A percentile compares a stretch with the other conserved stretches of the same genome.
These are phyloP conservation scores for Coprinopsis cinerea DNA, from an alignment of 768 basidiomycete species.

Conservation along the genomic window DNA sequence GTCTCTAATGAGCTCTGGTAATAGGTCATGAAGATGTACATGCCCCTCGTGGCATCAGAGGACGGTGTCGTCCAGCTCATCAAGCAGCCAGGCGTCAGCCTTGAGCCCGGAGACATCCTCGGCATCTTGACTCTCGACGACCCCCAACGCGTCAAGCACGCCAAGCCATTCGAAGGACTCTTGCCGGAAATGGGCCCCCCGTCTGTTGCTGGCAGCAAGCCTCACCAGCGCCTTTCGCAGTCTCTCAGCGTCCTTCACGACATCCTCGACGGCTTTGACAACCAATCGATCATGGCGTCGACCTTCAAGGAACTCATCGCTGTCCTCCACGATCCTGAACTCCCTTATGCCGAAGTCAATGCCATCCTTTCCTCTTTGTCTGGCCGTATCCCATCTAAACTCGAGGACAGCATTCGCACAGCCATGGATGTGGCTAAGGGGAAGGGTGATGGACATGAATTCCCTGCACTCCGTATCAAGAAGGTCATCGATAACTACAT, in stretches of 20 bases:
- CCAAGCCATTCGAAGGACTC: constrained; percentile 95
- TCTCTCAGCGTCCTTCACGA: constrained; percentile 77
- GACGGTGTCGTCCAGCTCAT: constrained; percentile 93
- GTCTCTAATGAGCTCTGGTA: not conserved
- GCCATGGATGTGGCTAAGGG: constrained; percentile 71
- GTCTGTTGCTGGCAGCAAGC: constrained; percentile 80
- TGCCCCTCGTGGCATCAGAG: constrained; percentile 93
- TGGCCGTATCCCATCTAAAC: constrained; percentile 87
- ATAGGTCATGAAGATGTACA: constrained; percentile 99
- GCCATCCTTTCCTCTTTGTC: constrained; percentile 84
- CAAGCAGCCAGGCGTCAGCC: constrained; percentile 95
- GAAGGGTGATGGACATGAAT: constrained; percentile 74
- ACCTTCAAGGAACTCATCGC: constrained; percentile 84
- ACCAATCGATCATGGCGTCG: constrained; percentile 82
- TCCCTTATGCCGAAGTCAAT: constrained; percentile 82
- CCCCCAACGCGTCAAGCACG: constrained; percentile 93
- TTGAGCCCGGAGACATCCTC: constrained; percentile 95
- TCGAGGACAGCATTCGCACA: constrained; percentile 80
- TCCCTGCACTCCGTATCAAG: constrained; percentile 83
- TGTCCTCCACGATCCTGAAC: constrained; percentile 76
- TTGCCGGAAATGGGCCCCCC: constrained; percentile 85
- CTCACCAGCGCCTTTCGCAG: constrained; percentile 77
- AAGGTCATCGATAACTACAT: constrained; percentile 83
- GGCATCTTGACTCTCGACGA: constrained; percentile 96
- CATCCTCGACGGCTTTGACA: constrained; percentile 95